Conservation (phyloP, 2,329 filamentous ascomycete species). For the Trichoderma pleuroti region DNA sequence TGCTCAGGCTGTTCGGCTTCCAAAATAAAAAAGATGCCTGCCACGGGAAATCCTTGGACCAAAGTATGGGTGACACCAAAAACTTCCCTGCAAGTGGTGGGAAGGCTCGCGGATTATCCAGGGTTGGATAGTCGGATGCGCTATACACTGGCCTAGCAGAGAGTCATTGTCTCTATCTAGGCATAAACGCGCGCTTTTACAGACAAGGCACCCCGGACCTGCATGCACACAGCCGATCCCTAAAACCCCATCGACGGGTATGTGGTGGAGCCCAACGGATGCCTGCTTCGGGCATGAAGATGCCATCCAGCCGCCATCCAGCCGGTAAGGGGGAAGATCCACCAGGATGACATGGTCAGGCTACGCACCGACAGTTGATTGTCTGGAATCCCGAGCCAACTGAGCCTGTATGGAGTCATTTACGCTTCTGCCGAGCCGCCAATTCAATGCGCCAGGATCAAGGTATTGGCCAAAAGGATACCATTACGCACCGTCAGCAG, state of each 20-base stretch:
- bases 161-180: conserved; percentile 13
- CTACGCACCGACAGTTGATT: conserved; percentile 16
- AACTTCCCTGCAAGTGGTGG: neutral
- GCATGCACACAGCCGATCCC: conserved; percentile 17
- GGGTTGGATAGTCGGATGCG: neutral
- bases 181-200: conserved; percentile 9
- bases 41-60: neutral
- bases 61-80: neutral
- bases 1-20: conserved; percentile 22
- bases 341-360: conserved; percentile 24
- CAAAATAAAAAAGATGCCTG: conserved; percentile 2
- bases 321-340: conserved; percentile 13
- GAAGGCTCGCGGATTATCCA: neutral
- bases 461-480: neutral
- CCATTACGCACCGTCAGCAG: neutral
- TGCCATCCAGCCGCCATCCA: conserved; percentile 3
- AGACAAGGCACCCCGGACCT: conserved; percentile 9
- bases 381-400: neutral
- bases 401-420: conserved; percentile 9
- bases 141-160: conserved; percentile 4
- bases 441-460: neutral
- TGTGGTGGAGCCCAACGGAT: conserved; percentile 18
- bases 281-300: conserved; percentile 18
- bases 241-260: conserved; percentile 6
- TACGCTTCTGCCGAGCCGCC: neutral